These are phyloP conservation scores for Fusarium torulosum DNA, from an alignment of 2,329 filamentous ascomycete species.

Conservation along the genomic window DNA sequence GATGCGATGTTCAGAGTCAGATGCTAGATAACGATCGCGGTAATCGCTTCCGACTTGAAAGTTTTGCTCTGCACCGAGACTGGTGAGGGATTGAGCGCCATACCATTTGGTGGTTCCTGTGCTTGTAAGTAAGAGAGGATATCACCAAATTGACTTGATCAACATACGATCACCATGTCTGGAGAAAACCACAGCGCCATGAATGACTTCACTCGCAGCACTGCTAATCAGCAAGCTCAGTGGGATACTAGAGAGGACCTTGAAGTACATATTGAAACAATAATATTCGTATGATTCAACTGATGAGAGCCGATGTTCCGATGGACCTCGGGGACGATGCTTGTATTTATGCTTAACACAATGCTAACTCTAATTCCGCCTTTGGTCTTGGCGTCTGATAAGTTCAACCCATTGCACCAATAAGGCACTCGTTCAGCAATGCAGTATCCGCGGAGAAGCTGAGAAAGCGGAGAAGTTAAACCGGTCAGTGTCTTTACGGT, in stretches of 20 bases:
- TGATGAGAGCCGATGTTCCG: neutral
- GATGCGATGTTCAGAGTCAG: no score
- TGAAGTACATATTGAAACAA: conserved; percentile 10
- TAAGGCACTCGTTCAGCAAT: conserved; percentile 2
- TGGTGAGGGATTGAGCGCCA: conserved; percentile 50
- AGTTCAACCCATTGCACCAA: neutral
- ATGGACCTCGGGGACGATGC: conserved; percentile 5
- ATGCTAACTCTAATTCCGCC: conserved; percentile 6
- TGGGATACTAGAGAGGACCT: conserved; percentile 6
- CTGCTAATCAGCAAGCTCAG: conserved; percentile 14
- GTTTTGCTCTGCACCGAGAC: neutral
- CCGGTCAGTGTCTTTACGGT: neutral
- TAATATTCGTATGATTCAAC: neutral
- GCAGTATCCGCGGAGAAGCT: neutral
- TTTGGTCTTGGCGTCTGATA: conserved; percentile 8
- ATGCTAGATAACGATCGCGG: no score
- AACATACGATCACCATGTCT: conserved; percentile 53
- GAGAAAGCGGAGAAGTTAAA: neutral
- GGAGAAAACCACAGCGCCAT: conserved; percentile 52
- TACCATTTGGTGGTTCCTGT: conserved; percentile 54
- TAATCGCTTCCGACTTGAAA: no score
- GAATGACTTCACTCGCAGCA: conserved; percentile 49
- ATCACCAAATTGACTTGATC: neutral
- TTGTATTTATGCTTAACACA: conserved; percentile 32
- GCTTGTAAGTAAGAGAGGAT: conserved; percentile 13